A percentile compares a stretch with the other conserved stretches of the same genome.
Evolutionary conservation across 2,329 filamentous ascomycete species (phyloP).

Genomic region (Talaromyces pinophilus): DNA sequence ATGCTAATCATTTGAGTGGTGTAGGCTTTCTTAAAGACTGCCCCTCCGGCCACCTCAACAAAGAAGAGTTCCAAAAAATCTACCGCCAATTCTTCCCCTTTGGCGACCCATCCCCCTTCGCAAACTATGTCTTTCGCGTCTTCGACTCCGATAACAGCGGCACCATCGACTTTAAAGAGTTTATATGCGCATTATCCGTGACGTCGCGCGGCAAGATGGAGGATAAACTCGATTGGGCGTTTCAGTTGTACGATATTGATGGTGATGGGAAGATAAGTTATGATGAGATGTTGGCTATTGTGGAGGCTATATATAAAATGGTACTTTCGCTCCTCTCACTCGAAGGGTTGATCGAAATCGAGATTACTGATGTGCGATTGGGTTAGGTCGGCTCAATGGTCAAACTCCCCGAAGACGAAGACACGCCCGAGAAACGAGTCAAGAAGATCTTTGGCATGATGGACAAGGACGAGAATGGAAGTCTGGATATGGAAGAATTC

Average conservation of each 20-base stretch:
- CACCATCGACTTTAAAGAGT: constrained; percentile 99
- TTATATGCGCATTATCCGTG: constrained; percentile 96
- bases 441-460: constrained; percentile 99
- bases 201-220: constrained; percentile 98
- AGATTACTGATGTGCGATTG: constrained; percentile 23
- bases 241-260: constrained; percentile 98
- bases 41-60: constrained; percentile 92
- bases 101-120: constrained; percentile 94
- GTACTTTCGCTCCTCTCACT: constrained; percentile 52
- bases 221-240: constrained; percentile 98
- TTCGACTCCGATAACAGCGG: constrained; percentile 98
- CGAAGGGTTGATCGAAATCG: neutral
- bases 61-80: constrained; percentile 99
- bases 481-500: constrained; percentile 95
- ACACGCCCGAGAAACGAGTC: constrained; percentile 97
- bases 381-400: constrained; percentile 96
- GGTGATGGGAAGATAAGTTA: constrained; percentile 99
- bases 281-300: constrained; percentile 97
- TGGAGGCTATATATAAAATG: constrained; percentile 99
- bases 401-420: constrained; percentile 96
- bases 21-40: constrained; percentile 97
- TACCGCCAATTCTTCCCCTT: constrained; percentile 99
- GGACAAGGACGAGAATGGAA: constrained; percentile 99
- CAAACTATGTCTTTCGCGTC: constrained; percentile 98
- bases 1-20: neutral